Evolutionary conservation across 495 filamentous ascomycete species (phyloP).

Genomic region (Baudoinia panamericana): DNA sequence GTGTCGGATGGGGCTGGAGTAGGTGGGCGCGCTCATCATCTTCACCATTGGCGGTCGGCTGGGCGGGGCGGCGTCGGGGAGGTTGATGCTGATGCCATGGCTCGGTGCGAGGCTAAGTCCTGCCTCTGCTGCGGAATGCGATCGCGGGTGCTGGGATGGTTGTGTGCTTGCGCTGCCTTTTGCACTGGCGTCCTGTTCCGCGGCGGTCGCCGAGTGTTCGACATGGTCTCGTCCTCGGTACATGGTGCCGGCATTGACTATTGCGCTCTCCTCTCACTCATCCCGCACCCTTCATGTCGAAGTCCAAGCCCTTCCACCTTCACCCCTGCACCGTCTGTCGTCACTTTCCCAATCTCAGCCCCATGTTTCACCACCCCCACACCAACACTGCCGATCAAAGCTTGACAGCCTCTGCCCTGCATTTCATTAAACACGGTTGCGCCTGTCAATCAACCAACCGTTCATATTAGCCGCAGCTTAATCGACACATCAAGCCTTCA

Average conservation of each 20-base stretch:
- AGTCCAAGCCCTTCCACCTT: not conserved
- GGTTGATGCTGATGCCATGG: conserved; percentile 25
- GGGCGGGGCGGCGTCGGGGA: conserved; percentile 14
- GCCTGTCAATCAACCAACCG: no score
- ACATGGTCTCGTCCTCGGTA: no score
- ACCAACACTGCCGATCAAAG: not conserved
- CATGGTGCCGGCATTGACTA: no score
- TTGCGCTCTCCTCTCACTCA: conserved; percentile 1
- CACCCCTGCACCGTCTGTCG: not conserved
- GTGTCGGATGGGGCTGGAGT: conserved; percentile 28
- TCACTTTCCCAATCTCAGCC: not conserved
- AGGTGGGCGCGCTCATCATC: conserved; percentile 23
- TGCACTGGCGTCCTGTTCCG: not conserved
- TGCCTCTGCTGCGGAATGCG: conserved; percentile 8
- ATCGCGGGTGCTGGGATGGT: not conserved
- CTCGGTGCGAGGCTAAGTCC: not conserved
- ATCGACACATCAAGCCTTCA: no score
- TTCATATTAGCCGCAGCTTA: no score
- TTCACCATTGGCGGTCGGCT: conserved; percentile 24
- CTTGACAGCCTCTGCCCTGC: not conserved
- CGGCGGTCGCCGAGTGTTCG: not conserved
- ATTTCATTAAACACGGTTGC: no score
- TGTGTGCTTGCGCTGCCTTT: not conserved
- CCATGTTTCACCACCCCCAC: not conserved
- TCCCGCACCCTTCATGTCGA: not conserved